phyloP scores from a whole-genome alignment of 495 filamentous ascomycete genomes.

The Trichocladium antarcticum region DNA sequence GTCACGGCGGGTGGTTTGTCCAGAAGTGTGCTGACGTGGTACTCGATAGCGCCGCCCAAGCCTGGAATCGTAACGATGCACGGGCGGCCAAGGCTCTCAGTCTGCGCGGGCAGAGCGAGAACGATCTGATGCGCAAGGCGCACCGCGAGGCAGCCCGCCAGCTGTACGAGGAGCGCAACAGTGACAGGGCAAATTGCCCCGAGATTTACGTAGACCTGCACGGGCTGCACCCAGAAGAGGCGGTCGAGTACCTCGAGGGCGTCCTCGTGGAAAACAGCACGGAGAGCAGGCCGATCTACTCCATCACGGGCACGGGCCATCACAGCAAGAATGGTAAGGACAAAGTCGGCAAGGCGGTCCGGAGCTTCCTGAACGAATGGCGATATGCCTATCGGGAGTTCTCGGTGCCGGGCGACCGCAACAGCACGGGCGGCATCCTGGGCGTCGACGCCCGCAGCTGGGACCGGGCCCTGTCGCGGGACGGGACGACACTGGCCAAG shows the following conservation, averaged over 20 bases:
- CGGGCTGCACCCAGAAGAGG: conserved; percentile 93
- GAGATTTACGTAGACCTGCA: conserved; percentile 95
- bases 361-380: conserved; percentile 88
- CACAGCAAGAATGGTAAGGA: conserved; percentile 98
- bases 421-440: conserved; percentile 84
- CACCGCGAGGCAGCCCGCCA: conserved; percentile 88
- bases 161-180: conserved; percentile 91
- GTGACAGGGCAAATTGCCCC: conserved; percentile 44
- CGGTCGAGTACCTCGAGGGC: conserved; percentile 83
- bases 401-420: conserved; percentile 81
- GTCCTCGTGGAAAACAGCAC: conserved; percentile 71
- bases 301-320: conserved; percentile 92
- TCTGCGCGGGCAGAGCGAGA: conserved; percentile 89
- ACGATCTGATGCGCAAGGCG: conserved; percentile 91
- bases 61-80: conserved; percentile 98
- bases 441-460: conserved; percentile 87
- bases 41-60: conserved; percentile 75
- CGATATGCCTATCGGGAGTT: conserved; percentile 94
- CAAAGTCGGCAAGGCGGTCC: conserved; percentile 91
- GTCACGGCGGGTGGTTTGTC: too few relatives aligned
- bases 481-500: conserved; percentile 31
- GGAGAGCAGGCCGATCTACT: conserved; percentile 70
- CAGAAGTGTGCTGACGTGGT: conserved; percentile 16
- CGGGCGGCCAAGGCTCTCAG: conserved; percentile 91
- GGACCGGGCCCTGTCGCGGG: conserved; percentile 54